These are phyloP conservation scores for Dothistroma pini DNA, from an alignment of 2,329 filamentous ascomycete species.

Conservation along the genomic window DNA sequence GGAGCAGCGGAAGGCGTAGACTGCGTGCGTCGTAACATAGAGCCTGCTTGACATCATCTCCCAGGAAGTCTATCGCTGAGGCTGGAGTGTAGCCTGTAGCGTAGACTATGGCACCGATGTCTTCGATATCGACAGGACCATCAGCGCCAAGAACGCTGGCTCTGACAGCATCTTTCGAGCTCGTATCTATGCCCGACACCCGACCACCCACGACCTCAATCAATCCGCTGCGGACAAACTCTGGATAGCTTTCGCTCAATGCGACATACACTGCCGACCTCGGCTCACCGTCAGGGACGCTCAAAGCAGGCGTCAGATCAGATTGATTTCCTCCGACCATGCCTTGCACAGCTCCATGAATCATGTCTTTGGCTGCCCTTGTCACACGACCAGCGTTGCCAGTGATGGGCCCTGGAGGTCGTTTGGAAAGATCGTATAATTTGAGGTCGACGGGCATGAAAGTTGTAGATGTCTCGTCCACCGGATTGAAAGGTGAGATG, in stretches of 20 bases:
- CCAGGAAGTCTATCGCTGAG: slow-evolving; percentile 62
- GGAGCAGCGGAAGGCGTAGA: slow-evolving; percentile 57
- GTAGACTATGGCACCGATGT: slow-evolving; percentile 65
- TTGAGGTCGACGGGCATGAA: slow-evolving; percentile 71
- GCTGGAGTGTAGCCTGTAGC: slow-evolving; percentile 72
- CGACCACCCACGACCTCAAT: slow-evolving; percentile 41
- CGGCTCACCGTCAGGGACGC: slow-evolving; percentile 16
- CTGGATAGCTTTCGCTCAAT: slow-evolving; percentile 67
- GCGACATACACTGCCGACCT: slow-evolving; percentile 48
- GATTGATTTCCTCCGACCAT: slow-evolving; percentile 47
- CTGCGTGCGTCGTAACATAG: slow-evolving; percentile 57
- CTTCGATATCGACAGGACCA: slow-evolving; percentile 39
- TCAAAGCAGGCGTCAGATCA: slow-evolving; percentile 30
- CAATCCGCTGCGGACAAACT: slow-evolving; percentile 65
- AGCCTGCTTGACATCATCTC: slow-evolving; percentile 50
- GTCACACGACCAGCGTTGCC: slow-evolving; percentile 65
- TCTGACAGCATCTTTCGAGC: slow-evolving; percentile 9
- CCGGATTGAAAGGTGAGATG: slow-evolving; percentile 54
- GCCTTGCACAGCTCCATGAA: slow-evolving; percentile 26
- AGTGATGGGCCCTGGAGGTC: slow-evolving; percentile 54
- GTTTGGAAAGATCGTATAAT: slow-evolving; percentile 65
- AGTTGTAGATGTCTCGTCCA: slow-evolving; percentile 37
- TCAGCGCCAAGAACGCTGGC: slow-evolving; percentile 7
- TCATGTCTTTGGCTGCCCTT: slow-evolving; percentile 43
- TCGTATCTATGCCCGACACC: slow-evolving; percentile 27